Evolutionary conservation across 2,329 filamentous ascomycete genomes (phyloP).

Genomic region (Lachnellula hyalina): DNA sequence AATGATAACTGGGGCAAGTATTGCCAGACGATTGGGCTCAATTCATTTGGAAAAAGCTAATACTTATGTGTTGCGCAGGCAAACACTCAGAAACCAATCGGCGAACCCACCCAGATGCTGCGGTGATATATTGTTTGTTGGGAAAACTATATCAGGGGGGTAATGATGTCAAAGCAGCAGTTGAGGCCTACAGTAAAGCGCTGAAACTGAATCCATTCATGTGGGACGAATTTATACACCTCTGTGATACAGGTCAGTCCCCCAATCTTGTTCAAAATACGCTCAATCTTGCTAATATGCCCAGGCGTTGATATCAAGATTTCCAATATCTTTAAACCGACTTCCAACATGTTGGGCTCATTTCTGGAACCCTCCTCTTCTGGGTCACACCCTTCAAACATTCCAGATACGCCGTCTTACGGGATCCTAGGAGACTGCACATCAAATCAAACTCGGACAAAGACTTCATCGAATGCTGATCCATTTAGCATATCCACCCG

Average conservation of each 20-base stretch:
- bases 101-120: background rate
- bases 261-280: background rate
- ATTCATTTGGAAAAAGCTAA: background rate
- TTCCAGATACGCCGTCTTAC: background rate
- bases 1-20: background rate
- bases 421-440: background rate
- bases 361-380: background rate
- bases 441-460: background rate
- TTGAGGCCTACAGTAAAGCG: background rate
- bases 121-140: background rate
- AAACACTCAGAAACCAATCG: slow-evolving; percentile 1
- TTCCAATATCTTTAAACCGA: background rate
- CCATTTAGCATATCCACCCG: background rate
- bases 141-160: background rate
- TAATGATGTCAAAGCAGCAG: background rate
- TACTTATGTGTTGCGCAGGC: background rate
- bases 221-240: background rate
- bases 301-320: background rate
- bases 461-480: background rate
- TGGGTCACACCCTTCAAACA: background rate
- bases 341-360: background rate
- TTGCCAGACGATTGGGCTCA: background rate
- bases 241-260: slow-evolving; percentile 2
- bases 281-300: background rate
- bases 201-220: slow-evolving; percentile 4